Evolutionary conservation across 1,139 yeast genomes (phyloP), one percentile per base, ranked within the genome.

Genomic region (Kodamaea ohmeri): DNA sequence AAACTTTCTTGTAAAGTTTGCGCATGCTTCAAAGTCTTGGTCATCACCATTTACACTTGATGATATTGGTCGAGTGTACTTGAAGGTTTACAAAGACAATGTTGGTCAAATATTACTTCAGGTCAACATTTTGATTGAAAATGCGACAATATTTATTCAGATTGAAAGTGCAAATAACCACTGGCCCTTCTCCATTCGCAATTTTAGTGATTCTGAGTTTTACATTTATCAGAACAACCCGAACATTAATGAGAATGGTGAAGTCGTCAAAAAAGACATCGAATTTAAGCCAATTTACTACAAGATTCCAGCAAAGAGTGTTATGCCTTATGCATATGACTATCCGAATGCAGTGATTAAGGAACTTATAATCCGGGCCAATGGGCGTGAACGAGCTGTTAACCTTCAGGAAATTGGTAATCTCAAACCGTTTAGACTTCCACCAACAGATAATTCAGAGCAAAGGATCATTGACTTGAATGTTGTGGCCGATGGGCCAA

Each of bases 291-390:
- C 94, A 2, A 71, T 88, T 17, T 80, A 74, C 52, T 92, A 90
- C 56, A 76, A 78, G 41, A 73, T 90, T 17, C 97, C 97, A 0
- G 80, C 95, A 1, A 81, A 79, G 56, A 87, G 96, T 65, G 95
- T 88, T 2, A 94, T 94, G 98, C 97, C 97, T 0, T 94, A 92
- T 59, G 89, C 98, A 0, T 94, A 96, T 88, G 98, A 94, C 57
- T 92, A 78, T 61, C 98, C 98, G 0, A 88, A 95, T 39, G 97
- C 96, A 0, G 68, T 79, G 9, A 76, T 84, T 33, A 90, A 89
- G 57, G 96, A 90, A 53, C 63, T 94, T 25, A 73, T 88, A 3
- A 64, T 94, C 20, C 71, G 90, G 43, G 67, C 81, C 6, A 84
- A 82, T 40, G 87, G 87, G 1, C 71, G 83, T 29, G 92, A 86